Evolutionary conservation across 2,329 filamentous ascomycete species (phyloP), one percentile per base, ranked within the genome.

Genomic region (Dothistroma septosporum): DNA sequence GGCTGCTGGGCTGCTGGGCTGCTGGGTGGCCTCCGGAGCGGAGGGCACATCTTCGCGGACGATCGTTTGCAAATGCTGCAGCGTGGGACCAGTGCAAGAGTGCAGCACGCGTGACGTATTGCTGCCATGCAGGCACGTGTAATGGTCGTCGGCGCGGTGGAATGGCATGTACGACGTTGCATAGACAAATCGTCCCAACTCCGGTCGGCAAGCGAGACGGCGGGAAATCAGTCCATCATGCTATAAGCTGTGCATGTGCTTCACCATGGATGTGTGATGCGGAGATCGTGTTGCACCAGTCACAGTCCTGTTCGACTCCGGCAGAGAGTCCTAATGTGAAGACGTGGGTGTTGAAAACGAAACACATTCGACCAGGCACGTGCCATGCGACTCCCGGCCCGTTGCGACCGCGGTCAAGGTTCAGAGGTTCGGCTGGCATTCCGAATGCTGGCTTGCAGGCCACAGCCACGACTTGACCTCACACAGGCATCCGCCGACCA

Each of bases 401-500:
- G 41, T 28, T 50, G 19, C 19, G n/a, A 16, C 22, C 52, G 52
- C 52, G 14, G 14, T 31, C 31, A 41, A 53, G 33, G 41, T 4
- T 21, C 5, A 41, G 41, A 32, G 52, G 41, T 37, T 21, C 28
- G 21, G 48, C 48, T 50, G 19, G 14, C 48, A 11, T 21, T 22
- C 48, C 21, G 22, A 8, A 28, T 28, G 48, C 5, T 16, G 21
- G 12, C 24, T 33, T 53, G 50, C n/a, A 54, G 32, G 7, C 49
- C 55, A 57, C 28, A 28, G 55, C 55, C 55, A 57, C 55, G 48
- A 31, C 41, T 19, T 44, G 14, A 19, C 37, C 41, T 44, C 41
- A 9, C 41, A 44, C 41, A 44, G 19, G 19, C 9, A 16, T 44
- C 41, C 41, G n/a, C 41, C 41, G 14, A 44, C 41, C 41, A 44